A percentile compares a stretch with the other conserved stretches of the same genome.
phyloP scores from a whole-genome alignment of 495 filamentous ascomycete genomes.

The Lasiosphaeria ovina region DNA sequence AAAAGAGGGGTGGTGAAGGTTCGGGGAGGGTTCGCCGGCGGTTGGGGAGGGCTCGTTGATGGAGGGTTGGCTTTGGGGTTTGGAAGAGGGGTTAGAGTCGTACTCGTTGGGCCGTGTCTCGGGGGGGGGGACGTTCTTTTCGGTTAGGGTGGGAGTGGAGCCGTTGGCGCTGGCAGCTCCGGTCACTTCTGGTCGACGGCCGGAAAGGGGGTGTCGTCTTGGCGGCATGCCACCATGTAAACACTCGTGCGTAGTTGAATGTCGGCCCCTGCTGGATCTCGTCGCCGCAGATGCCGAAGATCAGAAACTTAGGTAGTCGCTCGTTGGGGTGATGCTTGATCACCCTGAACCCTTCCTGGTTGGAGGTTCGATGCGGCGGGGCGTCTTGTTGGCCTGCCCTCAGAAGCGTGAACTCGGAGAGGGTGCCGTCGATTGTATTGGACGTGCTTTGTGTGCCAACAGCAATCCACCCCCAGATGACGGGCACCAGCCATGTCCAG shows the following conservation, averaged over 20 bases:
- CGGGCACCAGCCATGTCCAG: slow-evolving; percentile 13
- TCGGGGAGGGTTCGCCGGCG: no score
- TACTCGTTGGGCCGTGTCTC: no score
- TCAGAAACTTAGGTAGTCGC: not conserved
- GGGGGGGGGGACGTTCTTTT: no score
- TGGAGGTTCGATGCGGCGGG: not conserved
- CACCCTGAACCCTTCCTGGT: slow-evolving; percentile 2
- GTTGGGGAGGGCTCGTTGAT: no score
- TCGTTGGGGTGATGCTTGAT: not conserved
- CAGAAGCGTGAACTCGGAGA: not conserved
- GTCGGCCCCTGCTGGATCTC: slow-evolving; percentile 5
- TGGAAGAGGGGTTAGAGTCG: no score
- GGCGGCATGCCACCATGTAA: slow-evolving; percentile 5
- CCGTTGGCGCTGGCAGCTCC: not conserved
- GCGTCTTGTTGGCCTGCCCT: not conserved
- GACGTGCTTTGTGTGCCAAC: slow-evolving; percentile 8
- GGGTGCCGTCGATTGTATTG: not conserved
- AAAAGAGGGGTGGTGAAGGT: no score
- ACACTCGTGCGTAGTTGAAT: slow-evolving; percentile 13
- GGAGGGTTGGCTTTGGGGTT: no score
- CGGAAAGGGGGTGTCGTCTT: not conserved
- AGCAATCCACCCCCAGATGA: slow-evolving; percentile 9
- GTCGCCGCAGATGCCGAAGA: slow-evolving; percentile 7
- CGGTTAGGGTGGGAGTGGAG: no score
- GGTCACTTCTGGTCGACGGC: not conserved